phyloP scores from a whole-genome alignment of 305 asterid species.

The Fraxinus nigra region DNA sequence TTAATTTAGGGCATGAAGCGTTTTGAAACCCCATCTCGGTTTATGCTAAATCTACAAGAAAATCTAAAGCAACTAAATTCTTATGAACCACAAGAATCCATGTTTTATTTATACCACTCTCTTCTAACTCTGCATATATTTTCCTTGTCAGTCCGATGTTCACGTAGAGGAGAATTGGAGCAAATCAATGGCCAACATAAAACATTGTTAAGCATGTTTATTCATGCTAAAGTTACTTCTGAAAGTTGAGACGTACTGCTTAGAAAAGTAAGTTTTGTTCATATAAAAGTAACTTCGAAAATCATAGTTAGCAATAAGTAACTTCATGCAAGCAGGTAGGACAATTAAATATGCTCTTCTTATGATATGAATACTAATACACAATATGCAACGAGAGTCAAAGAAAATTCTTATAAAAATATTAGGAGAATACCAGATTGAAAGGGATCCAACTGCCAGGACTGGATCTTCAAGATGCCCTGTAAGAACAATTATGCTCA shows the following conservation, averaged over 20 bases:
- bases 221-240: background rate
- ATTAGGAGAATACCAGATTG: conserved; percentile 60
- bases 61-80: background rate
- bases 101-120: background rate
- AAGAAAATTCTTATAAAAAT: background rate
- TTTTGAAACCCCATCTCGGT: background rate
- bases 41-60: background rate
- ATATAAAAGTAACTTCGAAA: background rate
- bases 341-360: background rate
- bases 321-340: background rate
- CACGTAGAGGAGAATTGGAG: background rate
- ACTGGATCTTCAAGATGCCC: conserved; percentile 90
- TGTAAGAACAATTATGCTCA: conserved; percentile 87
- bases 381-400: background rate
- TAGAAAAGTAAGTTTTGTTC: background rate
- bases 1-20: background rate
- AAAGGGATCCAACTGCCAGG: conserved; percentile 87
- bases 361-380: background rate
- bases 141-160: background rate
- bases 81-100: background rate
- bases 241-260: background rate
- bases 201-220: background rate
- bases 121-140: background rate
- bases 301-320: background rate
- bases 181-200: background rate